Base-by-base conservation (phyloP, 768 basidiomycete genomes). In the Symmetrospora coprosmae region DNA sequence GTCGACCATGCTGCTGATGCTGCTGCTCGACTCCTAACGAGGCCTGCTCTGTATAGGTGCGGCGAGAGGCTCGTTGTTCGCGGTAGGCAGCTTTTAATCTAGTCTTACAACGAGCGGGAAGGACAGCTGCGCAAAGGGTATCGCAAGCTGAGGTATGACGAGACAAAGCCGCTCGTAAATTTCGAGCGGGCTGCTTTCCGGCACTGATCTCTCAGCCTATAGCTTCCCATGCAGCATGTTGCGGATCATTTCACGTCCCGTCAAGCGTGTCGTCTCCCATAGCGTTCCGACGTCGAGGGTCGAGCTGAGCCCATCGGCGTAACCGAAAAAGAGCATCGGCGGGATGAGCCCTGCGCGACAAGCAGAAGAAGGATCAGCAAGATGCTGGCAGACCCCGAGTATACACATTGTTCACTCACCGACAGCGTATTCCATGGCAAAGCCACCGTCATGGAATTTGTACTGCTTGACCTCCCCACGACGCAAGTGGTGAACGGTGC, bases 361-460 rank as follows among this genome's bases (percentile, higher is more conserved):
- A 5, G 31, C 21, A 7, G 4, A 9, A 46, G 31, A 30, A 47
- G 31, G 21, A 48, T 43, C 31, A 9, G 16, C 7, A 51, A n/a
- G 35, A 21, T 37, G 21, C 25, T 31, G 59, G 14, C 11, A 52
- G 38, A 31, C 25, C 27, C 45, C 38, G 19, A 30, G 11, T 46
- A 30, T 21, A 4, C 28, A 43, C 31, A 25, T 38, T 9, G n/a
- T 6, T 48, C 1, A 74, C 79, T 37, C 66, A 90, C 92, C 92
- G 72, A 84, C 73, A 39, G 91, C 92, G 67, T 92, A 90, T 73
- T 99, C 94, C 65, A 99, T 74, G 7, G 94, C 94, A 72, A 87
- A 97, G 71, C 87, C 92, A 14, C 88, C 90, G 62, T 90, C 80
- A 69, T 87, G 87, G 86, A 96, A 91, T 73, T 91, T 92, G 75